Base-by-base conservation (phyloP, 768 basidiomycete species). In the Cystoderma amianthinum region DNA sequence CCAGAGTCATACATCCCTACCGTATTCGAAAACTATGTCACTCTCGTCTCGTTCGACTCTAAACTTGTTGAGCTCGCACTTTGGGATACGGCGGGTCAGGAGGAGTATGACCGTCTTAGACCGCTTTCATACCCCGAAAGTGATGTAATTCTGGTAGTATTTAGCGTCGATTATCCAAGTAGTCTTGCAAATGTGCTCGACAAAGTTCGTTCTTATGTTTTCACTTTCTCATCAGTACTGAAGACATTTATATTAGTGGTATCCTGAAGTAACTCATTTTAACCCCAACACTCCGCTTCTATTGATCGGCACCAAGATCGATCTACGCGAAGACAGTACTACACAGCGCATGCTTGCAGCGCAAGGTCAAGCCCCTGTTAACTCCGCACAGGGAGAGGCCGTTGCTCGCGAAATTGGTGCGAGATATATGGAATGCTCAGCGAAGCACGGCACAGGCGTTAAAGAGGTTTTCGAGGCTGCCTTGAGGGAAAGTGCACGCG, bases 21-120 rank as follows among this genome's bases (percentile, higher is more conserved):
- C 16, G 91, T 94, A 7, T 94, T 94, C 59, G 91, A 94, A 62
- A 93, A 91, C 72, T 93, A 92, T 54, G 87, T 91, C 42, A 90
- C 87, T 10, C 81, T 86, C 48, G 85, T 93, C 25, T 69, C 79
- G 37, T 90, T 85, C 53, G 91, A 94, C 18, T 82, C 85, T 42
- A 93, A 92, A 63, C 69, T 87, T 15, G 81, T 99, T 46, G 91
- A 96, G 56, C 76, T 99, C 32, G 95, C 96, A n/a, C 72, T 99
- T 13, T 99, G 95, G 92, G 93, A 97, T 63, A 97, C 93, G 1
- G 93, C 93, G 1, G 93, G 93, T 19, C 93, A 96, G 60, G 93
- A 97, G 64, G 93, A 97, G 66, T 97, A 96, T 62, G 91, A 94
- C 60, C 76, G 87, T 47, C 73, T 93, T 42, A 74, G 88, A 49